Base-by-base conservation (phyloP, 148 eudicot genomes). In the Rhododendron henanense region DNA sequence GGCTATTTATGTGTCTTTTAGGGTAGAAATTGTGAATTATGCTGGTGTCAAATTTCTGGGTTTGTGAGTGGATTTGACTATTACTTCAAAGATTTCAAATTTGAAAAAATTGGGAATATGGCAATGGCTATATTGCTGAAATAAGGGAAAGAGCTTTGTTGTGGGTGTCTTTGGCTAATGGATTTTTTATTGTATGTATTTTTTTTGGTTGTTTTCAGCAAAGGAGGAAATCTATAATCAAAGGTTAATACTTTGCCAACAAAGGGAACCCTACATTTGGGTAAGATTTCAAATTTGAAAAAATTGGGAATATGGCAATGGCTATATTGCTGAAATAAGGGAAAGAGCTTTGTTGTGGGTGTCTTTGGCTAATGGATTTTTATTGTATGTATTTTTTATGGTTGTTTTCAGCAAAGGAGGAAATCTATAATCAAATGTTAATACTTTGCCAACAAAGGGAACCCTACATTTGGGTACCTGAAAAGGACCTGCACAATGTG, bases 391-490 rank as follows among this genome's bases (percentile, higher is more conserved):
- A 41, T 41, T 41, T 41, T 39, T 41, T 41, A 6, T 41, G 45
- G 33, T 28, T 50, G 47, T 85, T 35, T 81, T 47, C 85, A 95
- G 98, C 92, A 94, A 94, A 41, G 89, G 98, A 91, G 86, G 95
- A 92, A 53, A 87, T 96, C 45, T 93, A 87, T 87, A 89, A 73
- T 96, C 99, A 69, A 93, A 88, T 86, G 96, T 94, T 45, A 93
- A 93, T 96, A 96, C 88, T 89, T 96, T 85, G 55, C 93, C 81
- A 93, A 85, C 91, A 93, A 86, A 90, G 98, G 98, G 83, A 91
- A 85, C 94, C 98, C 1, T 93, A 93, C 87, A 90, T 96, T 61
- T 94, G 98, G 98, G 92, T 96, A 78, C 96, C 98, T 1, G 94
- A 93, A 86, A 89, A 92, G 50, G 95, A 93, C 86, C 85, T 92